Percentiles rank a stretch among this genome's conserved stretches.
phyloP scores from a whole-genome alignment of 805 yeast genomes.

The Ogataea methanolica region DNA sequence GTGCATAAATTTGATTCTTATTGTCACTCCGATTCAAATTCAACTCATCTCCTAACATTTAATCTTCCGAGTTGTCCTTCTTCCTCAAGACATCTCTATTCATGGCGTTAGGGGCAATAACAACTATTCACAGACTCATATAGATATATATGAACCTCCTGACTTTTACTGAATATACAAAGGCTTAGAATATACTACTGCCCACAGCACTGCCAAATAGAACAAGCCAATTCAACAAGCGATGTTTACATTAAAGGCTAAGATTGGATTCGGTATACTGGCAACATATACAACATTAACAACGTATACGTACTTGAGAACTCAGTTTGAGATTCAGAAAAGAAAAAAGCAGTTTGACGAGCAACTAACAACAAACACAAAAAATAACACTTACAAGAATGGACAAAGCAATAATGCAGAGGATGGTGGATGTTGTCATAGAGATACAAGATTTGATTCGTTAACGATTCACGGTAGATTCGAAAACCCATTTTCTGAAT shows the following conservation, averaged over 20 bases:
- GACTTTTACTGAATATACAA: too few relatives aligned
- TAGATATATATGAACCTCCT: too few relatives aligned
- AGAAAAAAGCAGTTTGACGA: slow-evolving; percentile 28
- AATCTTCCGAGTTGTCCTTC: too few relatives aligned
- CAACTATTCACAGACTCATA: too few relatives aligned
- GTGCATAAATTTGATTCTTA: too few relatives aligned
- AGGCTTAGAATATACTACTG: too few relatives aligned
- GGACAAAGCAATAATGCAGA: slow-evolving; percentile 2
- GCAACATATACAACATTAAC: slow-evolving; percentile 63
- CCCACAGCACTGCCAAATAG: too few relatives aligned
- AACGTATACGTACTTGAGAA: slow-evolving; percentile 49
- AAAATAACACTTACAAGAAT: background rate
- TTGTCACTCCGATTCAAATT: too few relatives aligned
- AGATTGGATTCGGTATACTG: slow-evolving; percentile 39
- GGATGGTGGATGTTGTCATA: slow-evolving; percentile 1
- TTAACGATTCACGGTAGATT: slow-evolving; percentile 67
- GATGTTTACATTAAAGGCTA: slow-evolving; percentile 27
- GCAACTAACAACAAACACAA: slow-evolving; percentile 1
- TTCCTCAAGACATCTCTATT: too few relatives aligned
- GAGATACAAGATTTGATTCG: slow-evolving; percentile 35
- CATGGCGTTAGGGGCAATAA: too few relatives aligned
- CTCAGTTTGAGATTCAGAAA: slow-evolving; percentile 48
- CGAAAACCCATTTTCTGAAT: slow-evolving; percentile 88
- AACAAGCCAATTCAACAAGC: background rate
- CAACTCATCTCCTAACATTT: too few relatives aligned